A percentile compares a stretch with the other conserved stretches of the same genome.
phyloP scores from a whole-genome alignment of 345 rosid species.

The Citrus hindsii region DNA sequence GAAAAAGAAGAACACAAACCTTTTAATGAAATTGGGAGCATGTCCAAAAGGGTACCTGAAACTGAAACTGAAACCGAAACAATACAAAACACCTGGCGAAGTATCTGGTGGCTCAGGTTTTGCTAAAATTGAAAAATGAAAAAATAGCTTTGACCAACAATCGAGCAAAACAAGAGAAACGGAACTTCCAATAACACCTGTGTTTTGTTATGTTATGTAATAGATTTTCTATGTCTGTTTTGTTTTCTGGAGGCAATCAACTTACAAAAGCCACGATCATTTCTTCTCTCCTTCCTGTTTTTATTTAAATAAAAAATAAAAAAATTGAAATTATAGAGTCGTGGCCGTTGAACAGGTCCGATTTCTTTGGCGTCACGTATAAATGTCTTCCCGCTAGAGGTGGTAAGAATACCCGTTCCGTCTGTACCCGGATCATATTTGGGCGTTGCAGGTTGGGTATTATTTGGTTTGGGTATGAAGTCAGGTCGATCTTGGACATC shows the following conservation, averaged over 20 bases:
- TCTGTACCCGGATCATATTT: no score
- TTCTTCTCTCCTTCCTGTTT: neutral
- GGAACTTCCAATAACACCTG: neutral
- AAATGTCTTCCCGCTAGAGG: constrained; percentile 39
- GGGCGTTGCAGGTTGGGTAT: no score
- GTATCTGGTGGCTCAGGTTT: neutral
- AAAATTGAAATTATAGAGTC: neutral
- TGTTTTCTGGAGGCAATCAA: neutral
- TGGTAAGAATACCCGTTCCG: no score
- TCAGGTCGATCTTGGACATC: no score
- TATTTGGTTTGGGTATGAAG: no score
- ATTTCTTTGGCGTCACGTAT: constrained; percentile 13
- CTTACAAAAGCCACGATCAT: neutral
- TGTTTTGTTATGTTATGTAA: neutral
- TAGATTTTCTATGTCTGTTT: neutral
- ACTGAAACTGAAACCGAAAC: neutral
- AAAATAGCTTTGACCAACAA: neutral
- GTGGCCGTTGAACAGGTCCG: constrained; percentile 34
- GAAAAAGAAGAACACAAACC: neutral
- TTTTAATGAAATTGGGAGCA: neutral
- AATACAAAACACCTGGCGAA: neutral
- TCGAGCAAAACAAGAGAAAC: neutral
- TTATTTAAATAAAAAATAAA: neutral
- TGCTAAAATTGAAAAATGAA: neutral
- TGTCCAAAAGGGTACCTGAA: neutral